Evolutionary conservation across 2,329 filamentous ascomycete species (phyloP).

Genomic region (Alternaria postmessia): DNA sequence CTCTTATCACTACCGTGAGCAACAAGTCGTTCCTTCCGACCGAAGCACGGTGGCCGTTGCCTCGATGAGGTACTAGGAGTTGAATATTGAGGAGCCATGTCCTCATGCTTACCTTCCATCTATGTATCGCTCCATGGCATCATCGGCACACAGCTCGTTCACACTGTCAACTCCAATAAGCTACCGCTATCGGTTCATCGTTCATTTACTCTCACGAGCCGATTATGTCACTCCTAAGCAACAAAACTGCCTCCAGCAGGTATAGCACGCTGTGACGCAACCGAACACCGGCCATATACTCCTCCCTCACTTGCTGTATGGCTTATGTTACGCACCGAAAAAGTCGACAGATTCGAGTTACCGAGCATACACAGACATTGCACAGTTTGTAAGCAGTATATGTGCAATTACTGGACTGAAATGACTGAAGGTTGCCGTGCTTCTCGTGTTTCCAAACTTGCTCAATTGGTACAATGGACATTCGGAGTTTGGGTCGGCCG

Average conservation of each 20-base stretch:
- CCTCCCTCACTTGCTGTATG: too few relatives aligned
- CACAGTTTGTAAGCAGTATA: too few relatives aligned
- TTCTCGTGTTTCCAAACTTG: neutral
- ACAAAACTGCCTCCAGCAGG: too few relatives aligned
- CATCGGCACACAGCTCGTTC: neutral
- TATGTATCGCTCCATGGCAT: neutral
- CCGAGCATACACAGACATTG: too few relatives aligned
- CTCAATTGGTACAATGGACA: neutral
- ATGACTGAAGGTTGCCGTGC: neutral
- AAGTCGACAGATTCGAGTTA: too few relatives aligned
- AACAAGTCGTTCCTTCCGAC: neutral
- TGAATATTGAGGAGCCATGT: neutral
- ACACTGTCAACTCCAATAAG: neutral
- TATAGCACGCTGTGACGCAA: too few relatives aligned
- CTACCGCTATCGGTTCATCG: neutral
- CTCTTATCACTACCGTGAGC: neutral
- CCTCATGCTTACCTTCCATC: neutral
- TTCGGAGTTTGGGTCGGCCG: neutral
- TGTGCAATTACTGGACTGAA: too few relatives aligned
- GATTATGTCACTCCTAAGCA: too few relatives aligned
- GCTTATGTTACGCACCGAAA: too few relatives aligned
- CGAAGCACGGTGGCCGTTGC: neutral
- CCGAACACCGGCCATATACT: too few relatives aligned
- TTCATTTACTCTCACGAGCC: too few relatives aligned
- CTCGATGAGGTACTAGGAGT: neutral